These are phyloP conservation scores for Chloris gayana DNA, from an alignment of 176 grass and related monocot genomes.

Conservation along the genomic window DNA sequence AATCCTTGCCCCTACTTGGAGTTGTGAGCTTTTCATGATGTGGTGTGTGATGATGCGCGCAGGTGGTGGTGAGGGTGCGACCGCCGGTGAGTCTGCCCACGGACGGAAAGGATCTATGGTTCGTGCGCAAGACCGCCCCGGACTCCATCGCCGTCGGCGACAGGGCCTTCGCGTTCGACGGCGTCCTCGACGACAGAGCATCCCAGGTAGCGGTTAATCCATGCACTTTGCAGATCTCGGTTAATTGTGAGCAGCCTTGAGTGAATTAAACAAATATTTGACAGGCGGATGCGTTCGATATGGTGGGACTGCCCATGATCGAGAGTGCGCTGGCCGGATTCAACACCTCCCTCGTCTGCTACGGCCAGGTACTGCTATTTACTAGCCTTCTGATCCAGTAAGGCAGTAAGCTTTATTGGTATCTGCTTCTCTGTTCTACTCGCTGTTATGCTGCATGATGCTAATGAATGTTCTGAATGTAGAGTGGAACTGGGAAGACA, in stretches of 20 bases:
- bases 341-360: slow-evolving; percentile 88
- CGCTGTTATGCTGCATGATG: neutral
- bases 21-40: slow-evolving; percentile 1
- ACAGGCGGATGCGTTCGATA: slow-evolving; percentile 81
- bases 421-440: neutral
- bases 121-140: slow-evolving; percentile 48
- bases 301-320: slow-evolving; percentile 66
- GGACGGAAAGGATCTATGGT: slow-evolving; percentile 58
- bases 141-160: slow-evolving; percentile 65
- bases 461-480: slow-evolving; percentile 13
- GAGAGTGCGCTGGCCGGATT: slow-evolving; percentile 80
- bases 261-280: neutral
- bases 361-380: slow-evolving; percentile 66
- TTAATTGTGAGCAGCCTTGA: neutral
- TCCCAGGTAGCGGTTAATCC: slow-evolving; percentile 51
- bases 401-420: neutral
- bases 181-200: slow-evolving; percentile 74
- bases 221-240: neutral
- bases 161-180: slow-evolving; percentile 59
- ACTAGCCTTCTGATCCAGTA: neutral
- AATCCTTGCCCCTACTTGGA: neutral
- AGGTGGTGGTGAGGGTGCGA: slow-evolving; percentile 59
- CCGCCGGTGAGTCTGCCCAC: slow-evolving; percentile 42
- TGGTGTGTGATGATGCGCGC: slow-evolving; percentile 3
- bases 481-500: slow-evolving; percentile 95